Conservation (phyloP, 2,329 filamentous ascomycete species). For the Eutypa lata region DNA sequence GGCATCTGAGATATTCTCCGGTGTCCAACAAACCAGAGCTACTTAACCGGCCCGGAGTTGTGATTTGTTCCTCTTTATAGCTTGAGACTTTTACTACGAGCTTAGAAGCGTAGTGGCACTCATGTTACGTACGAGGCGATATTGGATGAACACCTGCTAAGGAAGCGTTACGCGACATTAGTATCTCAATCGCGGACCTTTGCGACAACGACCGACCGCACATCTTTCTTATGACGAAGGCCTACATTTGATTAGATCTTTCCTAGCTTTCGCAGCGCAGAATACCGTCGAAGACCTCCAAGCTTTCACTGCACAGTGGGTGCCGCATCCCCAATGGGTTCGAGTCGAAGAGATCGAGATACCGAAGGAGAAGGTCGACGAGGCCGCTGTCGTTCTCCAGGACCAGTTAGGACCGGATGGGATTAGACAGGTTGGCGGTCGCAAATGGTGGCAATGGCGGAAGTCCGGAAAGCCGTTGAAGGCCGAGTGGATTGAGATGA, state of each 20-base stretch:
- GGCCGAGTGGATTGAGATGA: slow-evolving; percentile 98
- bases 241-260: slow-evolving; percentile 79
- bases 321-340: slow-evolving; percentile 86
- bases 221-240: slow-evolving; percentile 95
- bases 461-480: slow-evolving; percentile 62
- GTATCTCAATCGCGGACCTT: slow-evolving; percentile 78
- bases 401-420: slow-evolving; percentile 77
- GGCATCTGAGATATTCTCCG: not conserved
- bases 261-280: slow-evolving; percentile 79
- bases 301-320: slow-evolving; percentile 86
- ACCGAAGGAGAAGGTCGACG: slow-evolving; percentile 57
- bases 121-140: not conserved
- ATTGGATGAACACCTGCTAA: slow-evolving; percentile 14
- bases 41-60: not conserved
- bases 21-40: not conserved
- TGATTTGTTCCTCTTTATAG: slow-evolving; percentile 4
- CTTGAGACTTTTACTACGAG: not conserved
- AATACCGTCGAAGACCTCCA: slow-evolving; percentile 94
- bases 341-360: slow-evolving; percentile 70
- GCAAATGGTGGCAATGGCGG: slow-evolving; percentile 88
- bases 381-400: slow-evolving; percentile 65
- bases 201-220: slow-evolving; percentile 77
- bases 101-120: not conserved
- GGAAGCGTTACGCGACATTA: slow-evolving; percentile 32
- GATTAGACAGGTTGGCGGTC: slow-evolving; percentile 72